Evolutionary conservation across 192 early-diverging fungal genomes (phyloP), one percentile per base, ranked within the genome.

Genomic region (Entomortierella beljakovae): DNA sequence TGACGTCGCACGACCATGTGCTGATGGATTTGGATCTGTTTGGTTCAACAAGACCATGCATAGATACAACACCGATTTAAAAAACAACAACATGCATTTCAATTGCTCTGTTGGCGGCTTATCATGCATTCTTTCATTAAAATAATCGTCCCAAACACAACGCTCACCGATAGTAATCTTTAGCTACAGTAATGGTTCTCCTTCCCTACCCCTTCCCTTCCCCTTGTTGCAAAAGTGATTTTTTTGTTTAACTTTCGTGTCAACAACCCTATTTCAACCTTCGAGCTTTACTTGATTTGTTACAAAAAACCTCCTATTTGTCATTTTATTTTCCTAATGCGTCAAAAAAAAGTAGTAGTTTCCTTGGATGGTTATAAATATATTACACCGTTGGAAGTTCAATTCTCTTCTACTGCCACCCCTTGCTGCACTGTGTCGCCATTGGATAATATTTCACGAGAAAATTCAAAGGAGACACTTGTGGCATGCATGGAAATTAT

Each of bases 1-100:
- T 38, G 13, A 38, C 37, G 31, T 57, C 56, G 56, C 56, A 57
- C 56, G 34, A 57, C 56, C 56, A 57, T 57, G 56, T 57, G 56
- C 22, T 23, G 34, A 33, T 57, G 56, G 56, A 38, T 35, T 37
- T 57, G 56, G 56, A 37, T 57, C 34, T 57, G 56, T 38, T 57
- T 57, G 56, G 56, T 35, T 54, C 53, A 28, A 54, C 56, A 18
- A n/a, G 32, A n/a, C n/a, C n/a, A n/a, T n/a, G n/a, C n/a, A n/a
- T n/a, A n/a, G n/a, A n/a, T n/a, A n/a, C n/a, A n/a, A n/a, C n/a
- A 37, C 32, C 56, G 32, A 38, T 11, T 25, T 31, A 31, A 31
- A 31, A 4, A 7, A 7, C 13, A 23, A 9, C 13, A 7, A 18
- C 53, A 55, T 55, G 25, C 53, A 55, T 55, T 31, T 55, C 18